Evolutionary conservation across 306 rosid genomes (phyloP), one percentile per base, ranked within the genome.

Genomic region (Vicia faba): DNA sequence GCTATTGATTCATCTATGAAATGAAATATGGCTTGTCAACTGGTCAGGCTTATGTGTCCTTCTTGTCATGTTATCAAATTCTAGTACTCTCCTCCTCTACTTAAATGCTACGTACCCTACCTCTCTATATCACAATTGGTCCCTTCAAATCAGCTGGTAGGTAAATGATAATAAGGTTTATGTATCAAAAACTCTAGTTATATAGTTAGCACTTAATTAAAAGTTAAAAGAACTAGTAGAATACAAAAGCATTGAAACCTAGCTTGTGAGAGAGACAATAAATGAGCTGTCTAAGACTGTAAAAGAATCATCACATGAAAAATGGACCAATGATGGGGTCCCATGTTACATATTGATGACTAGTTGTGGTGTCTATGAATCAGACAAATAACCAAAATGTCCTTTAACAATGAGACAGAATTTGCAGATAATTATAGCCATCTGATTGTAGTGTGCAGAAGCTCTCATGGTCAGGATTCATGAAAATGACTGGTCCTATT

Each of bases 371-470:
- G 72, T 81, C 88, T 59, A 71, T 77, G 11, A 18, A 72, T 33
- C 38, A 71, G 61, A 60, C 72, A 73, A 75, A 65, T 78, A 71
- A 72, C 70, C 79, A 79, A 61, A 68, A 78, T 85, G 91, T 85
- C 87, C 84, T 81, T 81, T 77, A 78, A 75, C 86, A 75, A 78
- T 61, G 80, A 81, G 82, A 81, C 79, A 80, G 75, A 81, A 72
- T 56, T 71, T 72, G 48, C 78, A 81, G 81, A 81, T 80, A 84
- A 78, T 73, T 61, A 64, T 85, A 80, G 58, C 81, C 67, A 74
- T 85, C 80, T 75, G 71, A 81, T 84, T 77, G 61, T 79, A 74
- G 69, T 25, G 77, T 64, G 72, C 82, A 78, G 80, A 75, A 76
- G 56, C 84, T 79, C 69, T 66, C 59, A 66, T 80, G 84, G 74